phyloP scores from a whole-genome alignment of 768 basidiomycete genomes.

The Mycena chlorophos region DNA sequence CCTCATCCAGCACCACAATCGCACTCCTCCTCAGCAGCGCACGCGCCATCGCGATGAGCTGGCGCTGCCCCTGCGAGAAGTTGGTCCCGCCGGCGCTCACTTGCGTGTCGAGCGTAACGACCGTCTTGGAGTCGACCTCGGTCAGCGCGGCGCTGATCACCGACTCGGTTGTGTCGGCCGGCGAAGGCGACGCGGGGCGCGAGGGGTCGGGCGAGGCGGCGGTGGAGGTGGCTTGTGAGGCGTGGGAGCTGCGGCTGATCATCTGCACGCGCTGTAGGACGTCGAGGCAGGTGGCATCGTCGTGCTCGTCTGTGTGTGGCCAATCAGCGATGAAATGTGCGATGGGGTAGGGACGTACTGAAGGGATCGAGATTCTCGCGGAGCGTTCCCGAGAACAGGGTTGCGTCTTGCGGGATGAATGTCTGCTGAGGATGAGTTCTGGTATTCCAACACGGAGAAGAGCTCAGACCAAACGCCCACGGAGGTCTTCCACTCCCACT shows the following conservation, averaged over 20 bases:
- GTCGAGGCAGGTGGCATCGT: conserved; percentile 77
- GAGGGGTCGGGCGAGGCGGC: conserved; percentile 48
- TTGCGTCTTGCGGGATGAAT: conserved; percentile 57
- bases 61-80: conserved; percentile 91
- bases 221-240: neutral
- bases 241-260: conserved; percentile 43
- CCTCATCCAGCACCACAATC: conserved; percentile 80
- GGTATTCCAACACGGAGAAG: neutral
- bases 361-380: conserved; percentile 23
- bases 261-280: conserved; percentile 82
- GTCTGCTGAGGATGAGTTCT: conserved; percentile 33
- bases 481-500: conserved; percentile 52
- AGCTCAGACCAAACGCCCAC: conserved; percentile 15
- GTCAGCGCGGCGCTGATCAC: conserved; percentile 32
- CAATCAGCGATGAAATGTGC: neutral
- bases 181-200: conserved; percentile 41
- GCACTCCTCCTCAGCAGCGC: conserved; percentile 73
- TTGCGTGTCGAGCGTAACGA: conserved; percentile 70
- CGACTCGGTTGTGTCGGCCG: conserved; percentile 30
- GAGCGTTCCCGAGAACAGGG: conserved; percentile 61
- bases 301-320: conserved; percentile 58
- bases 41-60: conserved; percentile 84
- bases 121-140: conserved; percentile 56
- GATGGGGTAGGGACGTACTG: neutral
- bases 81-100: conserved; percentile 87